These are phyloP conservation scores for Ceratocystis harringtonii DNA, from an alignment of 2,329 filamentous ascomycete genomes.

Conservation along the genomic window DNA sequence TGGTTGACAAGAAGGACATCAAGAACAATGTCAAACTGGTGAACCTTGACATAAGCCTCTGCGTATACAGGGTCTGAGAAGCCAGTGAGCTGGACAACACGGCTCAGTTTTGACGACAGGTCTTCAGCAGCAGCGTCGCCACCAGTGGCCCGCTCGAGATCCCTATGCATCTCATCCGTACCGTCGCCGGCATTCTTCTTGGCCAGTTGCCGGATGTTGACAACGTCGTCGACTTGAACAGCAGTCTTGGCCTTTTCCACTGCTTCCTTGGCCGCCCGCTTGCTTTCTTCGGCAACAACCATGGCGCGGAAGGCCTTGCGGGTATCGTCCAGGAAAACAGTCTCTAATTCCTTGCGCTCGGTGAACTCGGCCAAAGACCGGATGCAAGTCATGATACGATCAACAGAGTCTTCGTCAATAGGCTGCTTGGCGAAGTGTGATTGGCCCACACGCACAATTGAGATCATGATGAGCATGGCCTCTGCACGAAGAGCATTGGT, in stretches of 20 bases:
- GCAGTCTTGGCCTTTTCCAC: constrained; percentile 85
- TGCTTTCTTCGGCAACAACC: constrained; percentile 96
- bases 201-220: constrained; percentile 79
- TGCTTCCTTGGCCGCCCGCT: constrained; percentile 87
- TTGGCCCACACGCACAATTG: constrained; percentile 91
- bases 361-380: constrained; percentile 81
- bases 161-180: constrained; percentile 70
- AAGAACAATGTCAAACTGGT: constrained; percentile 95
- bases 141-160: constrained; percentile 86
- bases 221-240: constrained; percentile 88
- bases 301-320: constrained; percentile 91
- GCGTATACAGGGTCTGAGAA: constrained; percentile 98
- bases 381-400: constrained; percentile 95
- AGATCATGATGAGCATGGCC: constrained; percentile 99
- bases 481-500: constrained; percentile 92
- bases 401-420: constrained; percentile 96
- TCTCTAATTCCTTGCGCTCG: constrained; percentile 78
- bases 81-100: constrained; percentile 91
- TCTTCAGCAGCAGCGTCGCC: constrained; percentile 75
- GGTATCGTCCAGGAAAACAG: constrained; percentile 87
- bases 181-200: constrained; percentile 79
- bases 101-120: constrained; percentile 80
- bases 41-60: constrained; percentile 97
- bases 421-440: constrained; percentile 97
- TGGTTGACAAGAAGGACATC: constrained; percentile 96